These are phyloP conservation scores for Anisogramma anomala DNA, from an alignment of 2,329 filamentous ascomycete genomes.

Conservation along the genomic window DNA sequence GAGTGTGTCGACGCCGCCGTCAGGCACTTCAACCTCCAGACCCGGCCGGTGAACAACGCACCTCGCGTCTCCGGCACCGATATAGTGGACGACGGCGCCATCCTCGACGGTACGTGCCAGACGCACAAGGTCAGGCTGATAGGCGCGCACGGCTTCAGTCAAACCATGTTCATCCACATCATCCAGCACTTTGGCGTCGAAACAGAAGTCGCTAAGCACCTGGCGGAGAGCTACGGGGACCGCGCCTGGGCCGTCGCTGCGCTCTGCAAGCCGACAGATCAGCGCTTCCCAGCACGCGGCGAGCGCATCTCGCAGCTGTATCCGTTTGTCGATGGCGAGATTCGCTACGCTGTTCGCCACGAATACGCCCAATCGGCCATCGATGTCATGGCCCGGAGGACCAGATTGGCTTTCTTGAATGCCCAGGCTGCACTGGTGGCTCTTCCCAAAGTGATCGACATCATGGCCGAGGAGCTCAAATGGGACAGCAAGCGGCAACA, in stretches of 20 bases:
- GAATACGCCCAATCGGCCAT: conserved; percentile 88
- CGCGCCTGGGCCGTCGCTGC: conserved; percentile 83
- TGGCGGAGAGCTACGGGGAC: conserved; percentile 81
- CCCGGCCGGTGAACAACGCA: conserved; percentile 38
- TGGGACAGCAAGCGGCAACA: conserved; percentile 68
- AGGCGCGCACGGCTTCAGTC: conserved; percentile 73
- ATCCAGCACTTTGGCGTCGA: conserved; percentile 90
- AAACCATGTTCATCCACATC: conserved; percentile 84
- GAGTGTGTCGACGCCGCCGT: conserved; percentile 74
- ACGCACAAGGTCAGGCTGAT: conserved; percentile 63
- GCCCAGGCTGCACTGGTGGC: conserved; percentile 83
- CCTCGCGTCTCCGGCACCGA: conserved; percentile 58
- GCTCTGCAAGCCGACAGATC: conserved; percentile 62
- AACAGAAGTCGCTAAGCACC: conserved; percentile 82
- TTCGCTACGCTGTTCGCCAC: conserved; percentile 75
- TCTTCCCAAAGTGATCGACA: conserved; percentile 72
- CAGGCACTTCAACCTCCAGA: conserved; percentile 48
- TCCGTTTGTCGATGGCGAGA: conserved; percentile 84
- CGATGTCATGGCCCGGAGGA: conserved; percentile 77
- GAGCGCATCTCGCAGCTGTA: conserved; percentile 71
- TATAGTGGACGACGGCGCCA: conserved; percentile 57
- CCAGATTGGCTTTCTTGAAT: conserved; percentile 78
- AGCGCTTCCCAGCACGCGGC: conserved; percentile 73
- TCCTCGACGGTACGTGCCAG: conserved; percentile 60
- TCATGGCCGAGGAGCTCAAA: conserved; percentile 74